phyloP scores from a whole-genome alignment of 192 early-diverging fungal species.

The Backusella sp. region DNA sequence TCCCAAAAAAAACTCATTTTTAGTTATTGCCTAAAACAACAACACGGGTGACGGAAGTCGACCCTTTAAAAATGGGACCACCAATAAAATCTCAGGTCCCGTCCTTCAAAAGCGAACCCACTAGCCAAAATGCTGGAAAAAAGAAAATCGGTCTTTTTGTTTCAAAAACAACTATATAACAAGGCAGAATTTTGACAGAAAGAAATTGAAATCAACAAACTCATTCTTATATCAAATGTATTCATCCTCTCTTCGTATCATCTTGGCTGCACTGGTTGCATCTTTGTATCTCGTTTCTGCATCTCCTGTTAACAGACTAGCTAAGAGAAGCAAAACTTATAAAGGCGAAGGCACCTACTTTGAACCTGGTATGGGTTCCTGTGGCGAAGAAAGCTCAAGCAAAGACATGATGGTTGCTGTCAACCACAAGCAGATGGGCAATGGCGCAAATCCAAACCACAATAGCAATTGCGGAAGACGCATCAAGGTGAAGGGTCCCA shows the following conservation, averaged over 20 bases:
- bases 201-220: no score
- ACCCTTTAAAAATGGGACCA: background rate
- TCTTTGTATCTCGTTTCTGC: background rate
- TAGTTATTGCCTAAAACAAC: background rate
- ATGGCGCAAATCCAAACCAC: constrained; percentile 29
- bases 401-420: constrained; percentile 26
- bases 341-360: constrained; percentile 31
- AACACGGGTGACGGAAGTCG: background rate
- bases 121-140: background rate
- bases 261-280: background rate
- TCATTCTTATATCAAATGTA: background rate
- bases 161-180: background rate
- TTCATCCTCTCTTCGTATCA: background rate
- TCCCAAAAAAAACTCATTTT: background rate
- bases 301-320: background rate
- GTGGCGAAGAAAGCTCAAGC: constrained; percentile 14
- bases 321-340: background rate
- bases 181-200: background rate
- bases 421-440: constrained; percentile 16
- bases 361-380: constrained; percentile 20
- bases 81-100: constrained; percentile 10
- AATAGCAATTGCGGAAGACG: constrained; percentile 27
- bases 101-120: background rate
- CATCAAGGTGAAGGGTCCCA: constrained; percentile 33
- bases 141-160: constrained; percentile 6